Percentiles rank a stretch among this genome's conserved stretches.
phyloP scores from a whole-genome alignment of 106 monocot species.

The Acorus gramineus region DNA sequence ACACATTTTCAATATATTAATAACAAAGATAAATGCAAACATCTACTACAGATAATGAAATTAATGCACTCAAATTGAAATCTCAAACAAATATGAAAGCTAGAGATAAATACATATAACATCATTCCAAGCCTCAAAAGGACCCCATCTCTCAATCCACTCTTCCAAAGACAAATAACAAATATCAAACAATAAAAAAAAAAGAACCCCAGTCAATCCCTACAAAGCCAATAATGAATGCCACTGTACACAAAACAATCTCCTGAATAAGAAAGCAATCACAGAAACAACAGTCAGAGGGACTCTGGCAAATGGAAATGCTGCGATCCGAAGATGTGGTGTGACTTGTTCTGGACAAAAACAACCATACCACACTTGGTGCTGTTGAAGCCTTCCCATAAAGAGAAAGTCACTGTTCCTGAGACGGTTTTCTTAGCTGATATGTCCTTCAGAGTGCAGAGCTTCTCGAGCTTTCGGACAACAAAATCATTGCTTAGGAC shows the following conservation, averaged over 20 bases:
- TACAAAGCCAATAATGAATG: no score
- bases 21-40: no score
- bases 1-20: no score
- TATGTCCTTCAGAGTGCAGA: conserved; percentile 38
- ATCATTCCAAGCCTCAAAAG: no score
- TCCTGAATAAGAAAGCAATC: not conserved
- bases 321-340: conserved; percentile 44
- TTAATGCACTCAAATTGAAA: no score
- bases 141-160: no score
- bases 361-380: conserved; percentile 53
- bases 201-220: no score
- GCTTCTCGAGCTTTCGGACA: conserved; percentile 64
- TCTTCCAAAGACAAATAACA: no score
- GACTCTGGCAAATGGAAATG: conserved; percentile 33
- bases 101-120: no score
- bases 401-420: conserved; percentile 42
- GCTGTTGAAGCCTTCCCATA: conserved; percentile 64
- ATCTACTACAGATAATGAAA: no score
- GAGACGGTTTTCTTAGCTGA: conserved; percentile 59
- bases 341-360: conserved; percentile 54
- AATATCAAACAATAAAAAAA: no score
- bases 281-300: conserved; percentile 16
- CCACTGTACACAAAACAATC: not conserved
- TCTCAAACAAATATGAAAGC: no score
- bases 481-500: conserved; percentile 64